Evolutionary conservation across 495 filamentous ascomycete genomes (phyloP).

Genomic region (Staphylotrichum longicolle): DNA sequence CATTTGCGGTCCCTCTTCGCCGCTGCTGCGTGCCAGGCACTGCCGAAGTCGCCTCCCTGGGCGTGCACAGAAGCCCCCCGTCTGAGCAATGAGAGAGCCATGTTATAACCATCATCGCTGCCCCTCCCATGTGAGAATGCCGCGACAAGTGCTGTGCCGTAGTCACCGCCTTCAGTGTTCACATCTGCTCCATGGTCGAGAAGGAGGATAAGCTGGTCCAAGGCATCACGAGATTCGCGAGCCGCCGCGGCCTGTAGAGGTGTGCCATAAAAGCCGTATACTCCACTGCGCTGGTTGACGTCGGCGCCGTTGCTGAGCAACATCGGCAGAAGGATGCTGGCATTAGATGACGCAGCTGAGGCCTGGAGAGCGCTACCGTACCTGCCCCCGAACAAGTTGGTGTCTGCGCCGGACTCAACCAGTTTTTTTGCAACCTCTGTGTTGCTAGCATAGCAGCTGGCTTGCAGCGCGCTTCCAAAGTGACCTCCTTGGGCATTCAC

Average conservation of each 20-base stretch:
- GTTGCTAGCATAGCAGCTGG: no score
- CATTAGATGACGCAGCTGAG: neutral
- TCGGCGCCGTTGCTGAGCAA: neutral
- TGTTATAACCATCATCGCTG: no score
- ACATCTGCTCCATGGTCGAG: neutral
- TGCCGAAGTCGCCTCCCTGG: neutral
- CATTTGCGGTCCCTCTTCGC: neutral
- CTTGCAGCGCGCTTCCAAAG: no score
- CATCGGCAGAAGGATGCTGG: no score
- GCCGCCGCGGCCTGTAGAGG: no score
- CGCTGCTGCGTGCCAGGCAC: slow-evolving; percentile 6
- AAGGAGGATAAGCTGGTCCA: no score
- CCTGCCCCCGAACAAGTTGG: neutral
- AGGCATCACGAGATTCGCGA: no score
- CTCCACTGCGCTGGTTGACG: no score
- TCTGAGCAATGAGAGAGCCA: neutral
- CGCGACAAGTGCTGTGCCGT: neutral
- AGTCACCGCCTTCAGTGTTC: neutral
- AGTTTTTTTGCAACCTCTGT: no score
- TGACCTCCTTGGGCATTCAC: no score
- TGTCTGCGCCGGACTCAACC: no score
- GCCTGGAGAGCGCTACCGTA: neutral
- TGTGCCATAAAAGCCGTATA: no score
- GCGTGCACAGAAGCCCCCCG: neutral
- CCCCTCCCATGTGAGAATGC: neutral